These are phyloP conservation scores for Euclidium syriacum DNA, from an alignment of 345 rosid species.

Conservation along the genomic window DNA sequence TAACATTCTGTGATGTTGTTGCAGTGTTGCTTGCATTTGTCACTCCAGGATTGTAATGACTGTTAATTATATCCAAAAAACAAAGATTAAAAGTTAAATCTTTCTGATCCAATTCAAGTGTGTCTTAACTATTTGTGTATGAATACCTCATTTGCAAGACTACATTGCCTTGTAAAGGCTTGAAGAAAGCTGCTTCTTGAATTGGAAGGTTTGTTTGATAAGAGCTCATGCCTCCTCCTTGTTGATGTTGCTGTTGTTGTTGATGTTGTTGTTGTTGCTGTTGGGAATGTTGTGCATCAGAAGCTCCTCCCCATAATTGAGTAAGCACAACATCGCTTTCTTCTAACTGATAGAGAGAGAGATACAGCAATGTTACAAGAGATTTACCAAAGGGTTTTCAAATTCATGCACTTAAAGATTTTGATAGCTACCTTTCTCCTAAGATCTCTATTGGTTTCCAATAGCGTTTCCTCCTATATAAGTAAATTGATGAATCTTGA, in stretches of 20 bases:
- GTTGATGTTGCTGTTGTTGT: conserved; percentile 20
- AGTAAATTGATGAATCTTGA: neutral
- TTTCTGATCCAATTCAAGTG: neutral
- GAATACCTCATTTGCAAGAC: conserved; percentile 35
- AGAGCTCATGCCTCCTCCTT: conserved; percentile 20
- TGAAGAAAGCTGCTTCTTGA: conserved; percentile 30
- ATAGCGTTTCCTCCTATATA: conserved; percentile 34
- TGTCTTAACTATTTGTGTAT: neutral
- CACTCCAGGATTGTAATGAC: conserved; percentile 28
- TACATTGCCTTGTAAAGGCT: conserved; percentile 32
- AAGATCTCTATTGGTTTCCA: conserved; percentile 35
- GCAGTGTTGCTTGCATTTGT: conserved; percentile 28
- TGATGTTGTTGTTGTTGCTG: conserved; percentile 21
- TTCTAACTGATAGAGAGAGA: conserved; percentile 24
- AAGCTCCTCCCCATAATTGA: conserved; percentile 21
- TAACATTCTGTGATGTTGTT: conserved; percentile 33
- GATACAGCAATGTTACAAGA: neutral
- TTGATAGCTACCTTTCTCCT: conserved; percentile 28
- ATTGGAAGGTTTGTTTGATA: conserved; percentile 18
- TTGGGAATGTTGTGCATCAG: conserved; percentile 23
- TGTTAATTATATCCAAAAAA: neutral
- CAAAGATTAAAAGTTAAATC: neutral
- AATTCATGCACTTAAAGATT: neutral
- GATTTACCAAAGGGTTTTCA: neutral
- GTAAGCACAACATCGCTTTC: conserved; percentile 29